These are phyloP conservation scores for Xylariaceae sp. DNA, from an alignment of 2,329 filamentous ascomycete genomes.

Conservation along the genomic window DNA sequence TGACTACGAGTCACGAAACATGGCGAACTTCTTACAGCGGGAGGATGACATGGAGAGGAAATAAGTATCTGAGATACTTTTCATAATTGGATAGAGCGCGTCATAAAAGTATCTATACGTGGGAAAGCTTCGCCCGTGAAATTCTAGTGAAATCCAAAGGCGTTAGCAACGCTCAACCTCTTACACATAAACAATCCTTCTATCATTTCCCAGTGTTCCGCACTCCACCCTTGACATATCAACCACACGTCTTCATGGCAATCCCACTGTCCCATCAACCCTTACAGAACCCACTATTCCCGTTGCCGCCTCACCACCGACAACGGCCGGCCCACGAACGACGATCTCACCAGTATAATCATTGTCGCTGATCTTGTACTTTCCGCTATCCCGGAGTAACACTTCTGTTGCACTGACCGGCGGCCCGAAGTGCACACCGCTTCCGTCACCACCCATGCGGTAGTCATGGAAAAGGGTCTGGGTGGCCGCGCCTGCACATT, in stretches of 20 bases:
- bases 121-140: too few relatives aligned
- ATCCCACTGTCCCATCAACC: conserved; percentile 69
- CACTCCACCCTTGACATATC: too few relatives aligned
- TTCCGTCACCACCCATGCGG: conserved; percentile 45
- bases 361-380: conserved; percentile 60
- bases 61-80: too few relatives aligned
- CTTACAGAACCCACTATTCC: conserved; percentile 62
- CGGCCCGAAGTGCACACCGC: conserved; percentile 69
- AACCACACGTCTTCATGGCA: conserved; percentile 27
- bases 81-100: too few relatives aligned
- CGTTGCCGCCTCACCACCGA: conserved; percentile 57
- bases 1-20: too few relatives aligned
- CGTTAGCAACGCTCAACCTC: too few relatives aligned
- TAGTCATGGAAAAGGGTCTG: conserved; percentile 91
- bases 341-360: conserved; percentile 63
- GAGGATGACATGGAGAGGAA: too few relatives aligned
- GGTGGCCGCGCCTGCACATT: conserved; percentile 83
- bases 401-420: conserved; percentile 79
- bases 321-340: conserved; percentile 69
- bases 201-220: too few relatives aligned
- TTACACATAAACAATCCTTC: too few relatives aligned
- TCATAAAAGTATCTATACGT: too few relatives aligned
- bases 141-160: too few relatives aligned
- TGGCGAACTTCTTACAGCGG: too few relatives aligned
- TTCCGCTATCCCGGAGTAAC: conserved; percentile 60